Conservation (phyloP, 2,329 filamentous ascomycete genomes). For the Talaromyces sp. region DNA sequence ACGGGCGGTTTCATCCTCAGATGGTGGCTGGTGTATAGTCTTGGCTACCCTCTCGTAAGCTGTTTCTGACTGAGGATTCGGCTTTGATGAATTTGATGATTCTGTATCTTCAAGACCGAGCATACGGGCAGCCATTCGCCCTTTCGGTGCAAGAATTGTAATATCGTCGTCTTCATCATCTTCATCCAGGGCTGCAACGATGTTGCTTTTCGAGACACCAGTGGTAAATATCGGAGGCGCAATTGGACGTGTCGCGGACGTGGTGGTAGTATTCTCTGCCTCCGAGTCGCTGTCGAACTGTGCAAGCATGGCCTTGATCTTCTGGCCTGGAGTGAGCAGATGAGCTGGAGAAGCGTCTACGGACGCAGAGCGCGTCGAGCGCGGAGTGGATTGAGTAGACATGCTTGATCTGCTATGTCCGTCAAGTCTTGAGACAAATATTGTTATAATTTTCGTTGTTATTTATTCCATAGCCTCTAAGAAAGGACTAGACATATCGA, state of each 20-base stretch:
- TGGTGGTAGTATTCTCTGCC: neutral
- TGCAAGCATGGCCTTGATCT: constrained; percentile 14
- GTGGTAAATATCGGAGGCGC: neutral
- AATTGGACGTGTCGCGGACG: neutral
- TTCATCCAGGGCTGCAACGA: neutral
- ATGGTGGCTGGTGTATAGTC: constrained; percentile 14
- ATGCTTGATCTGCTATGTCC: neutral
- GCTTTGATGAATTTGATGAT: neutral
- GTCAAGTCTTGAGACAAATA: neutral
- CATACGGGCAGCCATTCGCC: constrained; percentile 62
- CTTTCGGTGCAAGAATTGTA: constrained; percentile 50
- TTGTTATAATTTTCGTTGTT: neutral
- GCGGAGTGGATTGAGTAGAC: constrained; percentile 14
- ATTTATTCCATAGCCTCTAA: neutral
- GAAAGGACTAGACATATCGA: neutral
- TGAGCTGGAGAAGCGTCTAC: neutral
- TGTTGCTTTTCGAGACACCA: neutral
- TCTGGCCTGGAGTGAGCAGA: constrained; percentile 10
- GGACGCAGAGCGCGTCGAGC: constrained; percentile 12
- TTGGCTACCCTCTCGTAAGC: constrained; percentile 37
- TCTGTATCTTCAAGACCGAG: constrained; percentile 36
- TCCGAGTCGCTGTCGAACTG: constrained; percentile 12
- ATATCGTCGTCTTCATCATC: constrained; percentile 40
- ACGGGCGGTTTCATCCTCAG: neutral
- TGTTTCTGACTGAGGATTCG: constrained; percentile 26